Evolutionary conservation across 768 basidiomycete species (phyloP).

Genomic region (Ephemerocybe angulata): DNA sequence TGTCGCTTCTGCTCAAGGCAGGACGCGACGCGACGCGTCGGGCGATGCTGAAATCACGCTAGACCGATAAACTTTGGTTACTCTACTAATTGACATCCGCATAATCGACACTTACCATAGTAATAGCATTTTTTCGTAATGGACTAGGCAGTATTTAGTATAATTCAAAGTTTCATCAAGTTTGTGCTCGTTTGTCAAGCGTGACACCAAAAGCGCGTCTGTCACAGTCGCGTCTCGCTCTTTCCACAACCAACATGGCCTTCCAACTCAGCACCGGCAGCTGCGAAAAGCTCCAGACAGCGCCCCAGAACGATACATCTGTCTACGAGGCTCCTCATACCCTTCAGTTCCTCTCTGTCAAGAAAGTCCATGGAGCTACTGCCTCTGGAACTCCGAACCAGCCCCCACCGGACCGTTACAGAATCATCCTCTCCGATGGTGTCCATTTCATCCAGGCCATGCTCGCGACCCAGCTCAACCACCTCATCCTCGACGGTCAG

Average conservation of each 20-base stretch:
- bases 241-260: slow-evolving; percentile 28
- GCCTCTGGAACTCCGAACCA: too few species aligned
- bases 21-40: slow-evolving; percentile 84
- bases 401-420: slow-evolving; percentile 51
- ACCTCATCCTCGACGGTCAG: slow-evolving; percentile 58
- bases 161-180: background rate
- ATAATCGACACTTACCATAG: slow-evolving; percentile 10
- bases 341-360: slow-evolving; percentile 81
- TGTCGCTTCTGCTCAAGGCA: slow-evolving; percentile 80
- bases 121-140: background rate
- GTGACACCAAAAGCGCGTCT: slow-evolving; percentile 16
- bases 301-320: slow-evolving; percentile 39
- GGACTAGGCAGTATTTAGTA: background rate
- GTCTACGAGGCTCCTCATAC: slow-evolving; percentile 46
- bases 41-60: slow-evolving; percentile 46
- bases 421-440: slow-evolving; percentile 91
- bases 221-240: slow-evolving; percentile 17
- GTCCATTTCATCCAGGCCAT: slow-evolving; percentile 84
- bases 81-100: background rate
- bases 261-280: slow-evolving; percentile 58
- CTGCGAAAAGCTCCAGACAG: slow-evolving; percentile 45
- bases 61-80: slow-evolving; percentile 6
- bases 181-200: background rate
- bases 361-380: slow-evolving; percentile 54
- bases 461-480: slow-evolving; percentile 90